These are phyloP conservation scores for Prototheca cutis DNA, from an alignment of 163 green algal species.

Conservation along the genomic window DNA sequence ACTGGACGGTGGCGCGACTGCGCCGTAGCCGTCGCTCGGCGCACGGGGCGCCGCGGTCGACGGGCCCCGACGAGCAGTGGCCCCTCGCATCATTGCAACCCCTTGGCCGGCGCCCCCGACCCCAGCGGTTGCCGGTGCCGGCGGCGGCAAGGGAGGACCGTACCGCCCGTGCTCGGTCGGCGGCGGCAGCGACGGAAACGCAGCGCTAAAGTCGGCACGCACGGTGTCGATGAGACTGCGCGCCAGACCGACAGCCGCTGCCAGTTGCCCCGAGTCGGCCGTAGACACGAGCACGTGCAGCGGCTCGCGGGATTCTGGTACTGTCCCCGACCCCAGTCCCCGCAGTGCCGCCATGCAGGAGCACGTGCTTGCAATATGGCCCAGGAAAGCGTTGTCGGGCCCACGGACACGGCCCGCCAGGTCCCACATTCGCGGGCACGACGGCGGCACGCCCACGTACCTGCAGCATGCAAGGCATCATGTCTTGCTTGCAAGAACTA, in stretches of 20 bases:
- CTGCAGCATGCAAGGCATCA: not conserved
- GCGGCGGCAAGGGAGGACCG: conserved; percentile 3
- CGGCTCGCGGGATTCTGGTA: conserved; percentile 1
- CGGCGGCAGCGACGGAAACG: conserved; percentile 6
- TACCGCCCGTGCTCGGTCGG: conserved; percentile 10
- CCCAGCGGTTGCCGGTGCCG: not conserved
- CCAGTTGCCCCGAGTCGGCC: conserved; percentile 1
- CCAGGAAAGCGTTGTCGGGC: conserved; percentile 22
- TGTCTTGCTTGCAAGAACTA: too few species aligned
- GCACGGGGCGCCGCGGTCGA: too few species aligned
- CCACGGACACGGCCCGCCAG: conserved; percentile 14
- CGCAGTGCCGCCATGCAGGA: not conserved
- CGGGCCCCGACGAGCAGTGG: too few species aligned
- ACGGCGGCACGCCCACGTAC: conserved; percentile 20
- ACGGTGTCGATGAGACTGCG: conserved; percentile 39
- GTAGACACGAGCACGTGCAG: conserved; percentile 20
- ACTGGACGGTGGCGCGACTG: too few species aligned
- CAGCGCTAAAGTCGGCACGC: conserved; percentile 17
- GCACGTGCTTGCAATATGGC: conserved; percentile 26
- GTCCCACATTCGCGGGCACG: conserved; percentile 14
- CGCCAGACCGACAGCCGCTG: conserved; percentile 17
- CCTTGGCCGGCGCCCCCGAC: too few species aligned
- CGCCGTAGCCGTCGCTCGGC: too few species aligned
- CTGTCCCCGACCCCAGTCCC: not conserved
- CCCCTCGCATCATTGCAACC: too few species aligned